These are phyloP conservation scores for Lentinus polychrous DNA, from an alignment of 1,284 basidiomycete genomes.

Conservation along the genomic window DNA sequence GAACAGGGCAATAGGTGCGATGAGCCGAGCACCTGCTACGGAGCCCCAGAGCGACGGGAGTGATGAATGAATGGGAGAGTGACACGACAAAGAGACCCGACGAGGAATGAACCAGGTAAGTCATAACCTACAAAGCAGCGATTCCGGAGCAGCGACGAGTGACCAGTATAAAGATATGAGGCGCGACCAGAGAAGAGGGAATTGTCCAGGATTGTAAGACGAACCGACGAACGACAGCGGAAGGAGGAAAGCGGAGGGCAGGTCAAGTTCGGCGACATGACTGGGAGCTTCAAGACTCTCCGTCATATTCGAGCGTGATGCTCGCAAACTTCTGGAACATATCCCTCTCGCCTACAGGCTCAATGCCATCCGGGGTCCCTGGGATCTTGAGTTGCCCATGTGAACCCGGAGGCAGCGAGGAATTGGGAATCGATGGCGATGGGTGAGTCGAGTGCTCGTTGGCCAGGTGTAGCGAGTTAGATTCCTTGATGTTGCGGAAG, in stretches of 20 bases:
- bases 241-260: neutral
- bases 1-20: no score
- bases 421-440: slow-evolving; percentile 10
- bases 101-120: no score
- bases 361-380: slow-evolving; percentile 46
- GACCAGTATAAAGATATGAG: slow-evolving; percentile 4
- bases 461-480: slow-evolving; percentile 84
- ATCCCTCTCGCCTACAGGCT: slow-evolving; percentile 34
- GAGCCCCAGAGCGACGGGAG: neutral
- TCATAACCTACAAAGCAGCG: no score
- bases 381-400: slow-evolving; percentile 31
- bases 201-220: neutral
- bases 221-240: neutral
- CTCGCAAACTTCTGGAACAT: slow-evolving; percentile 82
- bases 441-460: slow-evolving; percentile 26
- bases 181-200: neutral
- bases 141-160: no score
- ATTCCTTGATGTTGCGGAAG: slow-evolving; percentile 88
- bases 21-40: no score
- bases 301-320: slow-evolving; percentile 83
- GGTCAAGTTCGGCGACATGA: neutral
- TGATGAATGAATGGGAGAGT: neutral
- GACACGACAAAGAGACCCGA: no score
- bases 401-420: neutral
- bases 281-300: slow-evolving; percentile 34